Percentiles rank a stretch among this genome's conserved stretches.
phyloP scores from a whole-genome alignment of 1,284 basidiomycete species.

The Kwoniella shivajii region DNA sequence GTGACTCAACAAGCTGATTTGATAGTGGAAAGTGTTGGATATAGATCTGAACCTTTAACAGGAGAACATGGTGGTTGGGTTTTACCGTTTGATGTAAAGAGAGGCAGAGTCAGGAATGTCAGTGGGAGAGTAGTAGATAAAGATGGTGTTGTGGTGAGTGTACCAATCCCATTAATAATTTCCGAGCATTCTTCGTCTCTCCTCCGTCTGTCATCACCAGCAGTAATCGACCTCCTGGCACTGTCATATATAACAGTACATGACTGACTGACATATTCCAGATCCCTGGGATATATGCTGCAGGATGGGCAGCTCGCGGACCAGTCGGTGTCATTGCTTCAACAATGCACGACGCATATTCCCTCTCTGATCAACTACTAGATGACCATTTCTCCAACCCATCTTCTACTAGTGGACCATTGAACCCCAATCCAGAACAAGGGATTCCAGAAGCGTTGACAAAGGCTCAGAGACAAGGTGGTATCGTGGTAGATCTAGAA shows the following conservation, averaged over 20 bases:
- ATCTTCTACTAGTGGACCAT: constrained; percentile 3
- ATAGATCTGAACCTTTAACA: constrained; percentile 67
- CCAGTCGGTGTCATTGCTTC: constrained; percentile 89
- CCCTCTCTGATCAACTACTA: constrained; percentile 43
- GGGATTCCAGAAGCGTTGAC: constrained; percentile 34
- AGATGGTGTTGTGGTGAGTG: constrained; percentile 43
- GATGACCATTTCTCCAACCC: constrained; percentile 34
- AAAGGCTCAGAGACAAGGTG: constrained; percentile 18
- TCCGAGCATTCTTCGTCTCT: background rate
- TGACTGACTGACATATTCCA: too few species aligned
- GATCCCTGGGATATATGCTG: constrained; percentile 75
- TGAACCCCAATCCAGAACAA: constrained; percentile 20
- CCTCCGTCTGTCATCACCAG: too few species aligned
- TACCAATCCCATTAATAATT: background rate
- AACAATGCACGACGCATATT: constrained; percentile 92
- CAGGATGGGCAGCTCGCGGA: constrained; percentile 91
- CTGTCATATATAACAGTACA: too few species aligned
- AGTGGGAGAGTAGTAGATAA: constrained; percentile 51
- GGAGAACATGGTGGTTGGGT: constrained; percentile 26
- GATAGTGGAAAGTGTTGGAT: constrained; percentile 86
- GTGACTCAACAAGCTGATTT: constrained; percentile 68
- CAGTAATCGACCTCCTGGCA: too few species aligned
- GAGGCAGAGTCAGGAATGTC: constrained; percentile 50
- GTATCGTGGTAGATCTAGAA: constrained; percentile 40
- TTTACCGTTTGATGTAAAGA: constrained; percentile 53